phyloP scores from a whole-genome alignment of 352 stramenopile species.

The Phytophthora tubulina region DNA sequence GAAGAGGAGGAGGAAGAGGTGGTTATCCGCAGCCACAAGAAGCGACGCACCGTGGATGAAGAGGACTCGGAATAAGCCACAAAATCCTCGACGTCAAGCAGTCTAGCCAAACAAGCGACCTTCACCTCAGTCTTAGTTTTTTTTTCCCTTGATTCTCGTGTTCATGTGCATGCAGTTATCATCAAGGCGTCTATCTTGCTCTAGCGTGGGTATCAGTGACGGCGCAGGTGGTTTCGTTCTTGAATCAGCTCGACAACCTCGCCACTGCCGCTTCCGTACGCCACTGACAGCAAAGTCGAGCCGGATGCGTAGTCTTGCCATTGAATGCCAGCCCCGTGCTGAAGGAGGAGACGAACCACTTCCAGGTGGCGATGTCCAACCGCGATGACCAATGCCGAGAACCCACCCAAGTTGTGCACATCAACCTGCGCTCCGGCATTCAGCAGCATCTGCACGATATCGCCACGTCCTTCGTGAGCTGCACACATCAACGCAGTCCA shows the following conservation, averaged over 20 bases:
- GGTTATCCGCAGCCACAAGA: slow-evolving; percentile 78
- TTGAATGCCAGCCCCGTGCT: slow-evolving; percentile 29
- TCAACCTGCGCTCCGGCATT: slow-evolving; percentile 16
- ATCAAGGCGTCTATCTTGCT: slow-evolving; percentile 6
- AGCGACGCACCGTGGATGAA: slow-evolving; percentile 81
- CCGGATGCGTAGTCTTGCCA: slow-evolving; percentile 34
- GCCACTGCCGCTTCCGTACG: slow-evolving; percentile 24
- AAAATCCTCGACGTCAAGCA: slow-evolving; percentile 1
- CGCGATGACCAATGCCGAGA: slow-evolving; percentile 33
- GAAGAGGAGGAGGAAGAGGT: slow-evolving; percentile 80
- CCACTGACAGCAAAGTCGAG: slow-evolving; percentile 30
- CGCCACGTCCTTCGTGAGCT: slow-evolving; percentile 31
- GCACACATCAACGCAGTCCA: slow-evolving; percentile 42
- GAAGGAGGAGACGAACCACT: slow-evolving; percentile 29
- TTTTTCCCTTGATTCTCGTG: slow-evolving; percentile 3
- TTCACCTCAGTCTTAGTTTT: slow-evolving; percentile 24
- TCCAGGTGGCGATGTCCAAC: slow-evolving; percentile 25
- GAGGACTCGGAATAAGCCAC: slow-evolving; percentile 83
- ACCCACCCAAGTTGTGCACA: slow-evolving; percentile 22
- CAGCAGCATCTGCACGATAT: slow-evolving; percentile 32
- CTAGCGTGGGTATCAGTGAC: slow-evolving; percentile 1
- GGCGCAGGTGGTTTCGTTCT: slow-evolving; percentile 21
- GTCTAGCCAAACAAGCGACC: not conserved
- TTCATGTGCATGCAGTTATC: slow-evolving; percentile 2
- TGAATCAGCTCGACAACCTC: slow-evolving; percentile 27